Conservation (phyloP, 1,284 basidiomycete species). For the Hortiboletus rubellus region DNA sequence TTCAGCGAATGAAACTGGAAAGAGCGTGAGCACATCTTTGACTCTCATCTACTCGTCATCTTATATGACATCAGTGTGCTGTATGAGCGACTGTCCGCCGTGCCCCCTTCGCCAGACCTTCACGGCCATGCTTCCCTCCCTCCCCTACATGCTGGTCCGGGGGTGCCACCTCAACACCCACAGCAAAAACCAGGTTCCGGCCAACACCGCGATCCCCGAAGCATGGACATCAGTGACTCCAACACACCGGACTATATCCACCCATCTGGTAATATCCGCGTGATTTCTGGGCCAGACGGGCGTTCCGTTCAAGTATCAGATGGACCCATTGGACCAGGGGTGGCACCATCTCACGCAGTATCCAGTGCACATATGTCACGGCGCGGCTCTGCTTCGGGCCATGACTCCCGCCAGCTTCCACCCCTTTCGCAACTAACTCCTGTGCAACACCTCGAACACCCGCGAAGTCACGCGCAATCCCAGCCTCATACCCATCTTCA, state of each 20-base stretch:
- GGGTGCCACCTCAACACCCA: conserved; percentile 34
- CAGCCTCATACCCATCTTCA: conserved; percentile 42
- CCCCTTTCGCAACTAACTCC: conserved; percentile 48
- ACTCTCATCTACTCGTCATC: conserved; percentile 21
- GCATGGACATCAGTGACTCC: conserved; percentile 45
- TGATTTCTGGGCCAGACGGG: conserved; percentile 46
- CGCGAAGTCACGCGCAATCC: conserved; percentile 38
- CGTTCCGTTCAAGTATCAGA: conserved; percentile 50
- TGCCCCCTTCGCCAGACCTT: conserved; percentile 55
- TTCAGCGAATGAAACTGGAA: conserved; percentile 87
- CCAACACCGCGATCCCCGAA: conserved; percentile 44
- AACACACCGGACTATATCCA: conserved; percentile 47
- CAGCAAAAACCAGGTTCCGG: conserved; percentile 38
- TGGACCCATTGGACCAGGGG: conserved; percentile 41
- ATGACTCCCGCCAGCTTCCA: conserved; percentile 51
- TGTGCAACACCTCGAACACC: conserved; percentile 41
- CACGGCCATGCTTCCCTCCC: conserved; percentile 43
- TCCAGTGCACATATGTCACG: conserved; percentile 35
- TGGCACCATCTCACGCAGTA: conserved; percentile 42
- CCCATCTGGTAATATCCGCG: conserved; percentile 45
- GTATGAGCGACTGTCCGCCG: conserved; percentile 69
- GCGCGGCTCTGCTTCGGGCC: conserved; percentile 39
- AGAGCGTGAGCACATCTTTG: conserved; percentile 68
- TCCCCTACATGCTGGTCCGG: conserved; percentile 38
- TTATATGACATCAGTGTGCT: conserved; percentile 54